Evolutionary conservation across 805 yeast genomes (phyloP).

Genomic region (Myxozyma nipponensis): DNA sequence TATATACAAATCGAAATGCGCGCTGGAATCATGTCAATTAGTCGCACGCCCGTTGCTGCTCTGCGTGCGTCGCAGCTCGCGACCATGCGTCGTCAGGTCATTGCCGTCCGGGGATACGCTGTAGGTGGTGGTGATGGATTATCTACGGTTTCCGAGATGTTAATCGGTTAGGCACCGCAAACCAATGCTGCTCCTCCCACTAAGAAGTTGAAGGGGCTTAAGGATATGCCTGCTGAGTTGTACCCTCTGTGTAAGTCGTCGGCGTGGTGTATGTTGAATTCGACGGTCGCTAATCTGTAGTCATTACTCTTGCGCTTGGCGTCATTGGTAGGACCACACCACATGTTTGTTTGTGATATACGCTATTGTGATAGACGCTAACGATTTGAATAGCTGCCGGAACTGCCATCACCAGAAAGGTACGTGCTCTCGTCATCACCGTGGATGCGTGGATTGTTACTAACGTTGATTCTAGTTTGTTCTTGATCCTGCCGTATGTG

Average conservation of each 20-base stretch:
- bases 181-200: conserved; percentile 21
- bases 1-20: too few species aligned
- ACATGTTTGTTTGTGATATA: background rate
- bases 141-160: background rate
- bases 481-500: background rate
- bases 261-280: background rate
- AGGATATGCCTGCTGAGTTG: conserved; percentile 33
- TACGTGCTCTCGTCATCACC: background rate
- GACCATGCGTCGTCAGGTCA: background rate
- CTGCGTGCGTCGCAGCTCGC: background rate
- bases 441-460: background rate
- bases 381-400: conserved; percentile 2
- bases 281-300: background rate
- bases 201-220: conserved; percentile 20
- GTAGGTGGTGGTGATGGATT: background rate
- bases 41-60: background rate
- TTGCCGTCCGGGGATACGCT: background rate
- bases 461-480: background rate
- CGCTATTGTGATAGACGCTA: too few species aligned
- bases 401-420: background rate
- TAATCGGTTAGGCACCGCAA: background rate
- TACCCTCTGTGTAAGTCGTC: conserved; percentile 34
- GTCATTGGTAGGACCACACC: background rate
- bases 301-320: conserved; percentile 1
- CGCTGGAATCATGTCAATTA: too few species aligned